Conservation (phyloP, 345 rosid genomes). For the Microthlaspi erraticum region DNA sequence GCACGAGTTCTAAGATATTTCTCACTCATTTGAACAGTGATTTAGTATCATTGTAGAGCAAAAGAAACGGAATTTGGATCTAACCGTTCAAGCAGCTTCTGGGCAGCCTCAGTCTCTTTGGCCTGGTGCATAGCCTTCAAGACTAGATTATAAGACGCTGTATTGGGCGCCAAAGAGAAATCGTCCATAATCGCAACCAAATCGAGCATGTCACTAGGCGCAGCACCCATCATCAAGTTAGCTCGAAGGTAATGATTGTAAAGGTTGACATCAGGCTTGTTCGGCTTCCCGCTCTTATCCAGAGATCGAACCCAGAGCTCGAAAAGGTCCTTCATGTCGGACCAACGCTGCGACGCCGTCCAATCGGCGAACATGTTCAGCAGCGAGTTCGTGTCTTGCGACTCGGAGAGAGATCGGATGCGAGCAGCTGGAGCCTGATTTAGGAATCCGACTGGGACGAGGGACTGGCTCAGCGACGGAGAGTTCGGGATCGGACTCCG, state of each 20-base stretch:
- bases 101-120: slow-evolving; percentile 67
- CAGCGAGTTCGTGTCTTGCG: slow-evolving; percentile 54
- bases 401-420: slow-evolving; percentile 53
- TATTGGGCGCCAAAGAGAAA: slow-evolving; percentile 65
- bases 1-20: slow-evolving; percentile 11
- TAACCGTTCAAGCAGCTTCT: slow-evolving; percentile 81
- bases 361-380: slow-evolving; percentile 72
- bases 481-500: slow-evolving; percentile 57
- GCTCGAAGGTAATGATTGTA: slow-evolving; percentile 88
- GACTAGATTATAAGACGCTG: slow-evolving; percentile 79
- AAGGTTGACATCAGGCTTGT: slow-evolving; percentile 73
- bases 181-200: slow-evolving; percentile 72
- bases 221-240: slow-evolving; percentile 70
- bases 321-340: slow-evolving; percentile 74
- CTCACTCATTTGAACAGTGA: background rate
- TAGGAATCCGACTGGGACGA: slow-evolving; percentile 54
- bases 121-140: slow-evolving; percentile 78
- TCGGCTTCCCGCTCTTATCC: slow-evolving; percentile 80
- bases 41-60: slow-evolving; percentile 1
- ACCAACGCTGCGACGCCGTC: slow-evolving; percentile 81
- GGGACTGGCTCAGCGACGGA: slow-evolving; percentile 45
- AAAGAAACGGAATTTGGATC: slow-evolving; percentile 27
- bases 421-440: slow-evolving; percentile 46
- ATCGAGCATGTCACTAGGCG: slow-evolving; percentile 66
- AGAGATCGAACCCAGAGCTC: slow-evolving; percentile 83